Conservation (phyloP, 495 filamentous ascomycete genomes). For the Xylaria flabelliformis region DNA sequence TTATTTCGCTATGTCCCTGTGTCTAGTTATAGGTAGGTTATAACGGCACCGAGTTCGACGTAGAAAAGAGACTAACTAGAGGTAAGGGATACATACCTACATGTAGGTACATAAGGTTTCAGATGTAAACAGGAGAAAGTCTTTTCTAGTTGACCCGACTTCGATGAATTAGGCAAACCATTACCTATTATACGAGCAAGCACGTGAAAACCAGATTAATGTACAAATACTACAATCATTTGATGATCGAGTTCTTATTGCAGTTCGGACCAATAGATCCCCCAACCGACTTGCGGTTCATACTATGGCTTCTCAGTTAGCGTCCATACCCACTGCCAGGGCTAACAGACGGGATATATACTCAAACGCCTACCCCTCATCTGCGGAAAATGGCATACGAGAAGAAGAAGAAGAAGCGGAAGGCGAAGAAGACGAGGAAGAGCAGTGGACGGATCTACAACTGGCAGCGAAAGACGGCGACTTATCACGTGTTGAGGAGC, state of each 20-base stretch:
- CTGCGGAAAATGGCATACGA: neutral
- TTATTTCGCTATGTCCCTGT: neutral
- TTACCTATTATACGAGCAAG: neutral
- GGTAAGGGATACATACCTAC: neutral
- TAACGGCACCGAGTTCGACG: neutral
- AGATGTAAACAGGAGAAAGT: neutral
- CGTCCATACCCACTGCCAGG: slow-evolving; percentile 13
- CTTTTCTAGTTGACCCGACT: neutral
- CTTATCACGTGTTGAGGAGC: slow-evolving; percentile 22
- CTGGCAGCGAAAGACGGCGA: slow-evolving; percentile 35
- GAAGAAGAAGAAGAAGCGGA: slow-evolving; percentile 14
- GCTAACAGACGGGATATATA: neutral
- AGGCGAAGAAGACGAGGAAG: slow-evolving; percentile 27
- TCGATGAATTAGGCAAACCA: neutral
- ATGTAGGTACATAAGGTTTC: neutral
- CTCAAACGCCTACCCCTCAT: neutral
- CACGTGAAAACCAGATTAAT: neutral
- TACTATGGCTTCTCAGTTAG: slow-evolving; percentile 18
- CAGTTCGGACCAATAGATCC: neutral
- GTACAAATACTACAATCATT: neutral
- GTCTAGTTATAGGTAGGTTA: neutral
- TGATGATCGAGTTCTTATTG: neutral
- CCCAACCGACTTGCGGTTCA: neutral
- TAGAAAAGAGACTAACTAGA: neutral
- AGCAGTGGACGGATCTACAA: slow-evolving; percentile 35